Evolutionary conservation across 164 flowering plant genomes (phyloP).

Genomic region (Magnolia officinalis): DNA sequence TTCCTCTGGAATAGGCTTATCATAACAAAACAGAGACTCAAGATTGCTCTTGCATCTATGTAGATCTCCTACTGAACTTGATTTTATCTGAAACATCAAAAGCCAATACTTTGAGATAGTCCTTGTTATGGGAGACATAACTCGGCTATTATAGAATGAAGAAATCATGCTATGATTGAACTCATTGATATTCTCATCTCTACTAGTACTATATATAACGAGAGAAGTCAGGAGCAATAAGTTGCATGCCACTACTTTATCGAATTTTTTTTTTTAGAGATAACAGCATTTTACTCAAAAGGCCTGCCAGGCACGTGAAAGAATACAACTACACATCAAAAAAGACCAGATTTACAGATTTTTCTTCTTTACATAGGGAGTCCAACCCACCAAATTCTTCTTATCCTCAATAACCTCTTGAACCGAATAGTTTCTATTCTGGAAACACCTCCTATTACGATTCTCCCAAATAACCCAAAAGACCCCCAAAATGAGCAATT

Average conservation of each 20-base stretch:
- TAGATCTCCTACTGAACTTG: conserved; percentile 34
- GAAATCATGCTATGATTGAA: neutral
- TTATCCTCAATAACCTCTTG: too few relatives aligned
- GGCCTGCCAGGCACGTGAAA: too few relatives aligned
- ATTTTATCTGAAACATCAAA: conserved; percentile 31
- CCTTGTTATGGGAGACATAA: neutral
- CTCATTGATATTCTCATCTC: neutral
- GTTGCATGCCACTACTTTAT: neutral
- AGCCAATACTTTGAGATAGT: neutral
- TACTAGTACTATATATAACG: neutral
- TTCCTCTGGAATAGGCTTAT: conserved; percentile 87
- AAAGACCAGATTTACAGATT: too few relatives aligned
- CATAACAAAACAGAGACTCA: conserved; percentile 74
- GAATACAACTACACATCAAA: too few relatives aligned
- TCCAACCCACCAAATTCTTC: too few relatives aligned
- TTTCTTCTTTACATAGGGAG: too few relatives aligned
- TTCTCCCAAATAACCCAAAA: too few relatives aligned
- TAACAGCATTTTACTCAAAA: too few relatives aligned
- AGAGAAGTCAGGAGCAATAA: neutral
- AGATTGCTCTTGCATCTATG: conserved; percentile 53
- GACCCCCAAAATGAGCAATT: too few relatives aligned
- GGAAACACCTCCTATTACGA: too few relatives aligned
- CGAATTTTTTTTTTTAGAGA: neutral
- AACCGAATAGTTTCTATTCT: too few relatives aligned
- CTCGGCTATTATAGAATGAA: neutral